Evolutionary conservation across 129 eudicot species (phyloP).

Genomic region (Centella asiatica): DNA sequence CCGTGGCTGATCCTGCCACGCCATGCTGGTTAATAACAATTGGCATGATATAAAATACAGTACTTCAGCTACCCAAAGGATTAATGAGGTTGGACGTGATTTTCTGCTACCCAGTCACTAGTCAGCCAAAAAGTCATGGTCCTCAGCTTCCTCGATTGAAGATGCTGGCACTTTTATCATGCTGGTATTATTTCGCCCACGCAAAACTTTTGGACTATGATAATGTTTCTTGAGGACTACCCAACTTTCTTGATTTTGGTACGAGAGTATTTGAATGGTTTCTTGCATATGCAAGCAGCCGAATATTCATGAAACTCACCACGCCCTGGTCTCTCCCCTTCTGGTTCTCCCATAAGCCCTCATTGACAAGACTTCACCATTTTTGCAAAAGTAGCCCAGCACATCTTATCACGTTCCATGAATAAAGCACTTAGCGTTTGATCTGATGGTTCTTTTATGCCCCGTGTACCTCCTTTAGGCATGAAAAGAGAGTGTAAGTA

Average conservation of each 20-base stretch:
- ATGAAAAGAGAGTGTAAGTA: slow-evolving; percentile 21
- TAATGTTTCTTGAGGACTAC: slow-evolving; percentile 20
- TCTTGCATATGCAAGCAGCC: slow-evolving; percentile 77
- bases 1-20: slow-evolving; percentile 11
- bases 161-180: slow-evolving; percentile 14
- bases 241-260: slow-evolving; percentile 9
- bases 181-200: slow-evolving; percentile 18
- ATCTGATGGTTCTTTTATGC: slow-evolving; percentile 87
- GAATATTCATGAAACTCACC: slow-evolving; percentile 92
- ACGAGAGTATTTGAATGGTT: slow-evolving; percentile 32
- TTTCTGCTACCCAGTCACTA: slow-evolving; percentile 15
- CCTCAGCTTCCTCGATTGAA: slow-evolving; percentile 20
- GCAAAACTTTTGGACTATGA: slow-evolving; percentile 21
- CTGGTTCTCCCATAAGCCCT: slow-evolving; percentile 97
- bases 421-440: slow-evolving; percentile 86
- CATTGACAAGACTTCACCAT: slow-evolving; percentile 90
- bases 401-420: slow-evolving; percentile 45
- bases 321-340: slow-evolving; percentile 77
- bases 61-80: neutral
- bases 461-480: slow-evolving; percentile 89
- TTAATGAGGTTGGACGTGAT: slow-evolving; percentile 6
- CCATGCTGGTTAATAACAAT: slow-evolving; percentile 23
- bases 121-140: slow-evolving; percentile 41
- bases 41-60: slow-evolving; percentile 14
- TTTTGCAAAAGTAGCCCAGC: slow-evolving; percentile 77